These are phyloP conservation scores for Calonectria pseudoreteaudii DNA, from an alignment of 2,329 filamentous ascomycete genomes.

Conservation along the genomic window DNA sequence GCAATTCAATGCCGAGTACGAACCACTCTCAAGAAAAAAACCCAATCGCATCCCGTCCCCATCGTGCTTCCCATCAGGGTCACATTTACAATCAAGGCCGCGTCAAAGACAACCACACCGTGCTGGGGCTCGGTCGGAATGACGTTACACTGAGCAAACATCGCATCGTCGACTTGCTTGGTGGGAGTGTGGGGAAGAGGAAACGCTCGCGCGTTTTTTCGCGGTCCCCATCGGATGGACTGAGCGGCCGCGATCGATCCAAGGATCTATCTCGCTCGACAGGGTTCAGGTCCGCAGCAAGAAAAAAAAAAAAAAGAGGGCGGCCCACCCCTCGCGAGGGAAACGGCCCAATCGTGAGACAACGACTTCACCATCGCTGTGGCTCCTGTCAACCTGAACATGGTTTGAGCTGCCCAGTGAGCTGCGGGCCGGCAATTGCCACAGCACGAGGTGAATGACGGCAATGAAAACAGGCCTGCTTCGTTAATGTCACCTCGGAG, in stretches of 20 bases:
- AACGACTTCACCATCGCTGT: neutral
- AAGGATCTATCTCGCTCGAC: conserved; percentile 14
- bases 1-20: neutral
- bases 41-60: neutral
- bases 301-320: neutral
- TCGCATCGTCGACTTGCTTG: neutral
- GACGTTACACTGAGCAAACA: conserved; percentile 18
- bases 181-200: conserved; percentile 13
- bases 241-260: conserved; percentile 19
- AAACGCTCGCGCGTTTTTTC: neutral
- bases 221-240: conserved; percentile 1
- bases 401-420: neutral
- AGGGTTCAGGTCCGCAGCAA: conserved; percentile 6
- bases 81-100: conserved; percentile 8
- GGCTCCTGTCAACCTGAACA: neutral
- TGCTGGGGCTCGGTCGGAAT: conserved; percentile 5
- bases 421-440: neutral
- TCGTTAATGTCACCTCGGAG: neutral
- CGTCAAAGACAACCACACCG: conserved; percentile 24
- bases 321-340: conserved; percentile 7
- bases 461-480: neutral
- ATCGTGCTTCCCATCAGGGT: neutral
- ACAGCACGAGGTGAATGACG: neutral
- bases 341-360: conserved; percentile 15
- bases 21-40: neutral